Base-by-base conservation (phyloP, 2,329 filamentous ascomycete genomes). In the Nannizziopsis barbatae region DNA sequence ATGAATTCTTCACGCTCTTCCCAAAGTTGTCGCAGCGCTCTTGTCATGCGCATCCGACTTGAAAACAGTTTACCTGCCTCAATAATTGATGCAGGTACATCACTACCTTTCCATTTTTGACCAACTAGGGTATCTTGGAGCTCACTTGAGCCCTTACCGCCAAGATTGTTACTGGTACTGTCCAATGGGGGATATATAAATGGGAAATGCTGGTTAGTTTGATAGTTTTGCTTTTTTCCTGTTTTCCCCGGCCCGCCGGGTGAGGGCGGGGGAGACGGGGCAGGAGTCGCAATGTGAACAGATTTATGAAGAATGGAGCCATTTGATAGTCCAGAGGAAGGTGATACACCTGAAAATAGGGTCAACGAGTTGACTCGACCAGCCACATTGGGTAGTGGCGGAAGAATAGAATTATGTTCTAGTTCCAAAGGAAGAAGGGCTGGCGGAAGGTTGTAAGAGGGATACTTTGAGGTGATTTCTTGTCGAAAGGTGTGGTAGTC, bases 141-240 rank as follows among this genome's bases (percentile, higher is more conserved):
- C 37, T 85, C 84, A 5, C 88, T 85, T 15, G 76, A 78, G 10
- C 89, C 89, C 62, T 94, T 95, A 1, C 90, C 90, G 44, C 92
- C 90, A 33, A 90, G 81, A 57, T 83, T 85, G 61, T 94, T 95
- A 66, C 88, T 95, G 18, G 80, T 83, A 53, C 82, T 83, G 65
- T 95, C 90, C 14, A 95, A 71, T 1, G 92, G 92, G 1, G 92
- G 92, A 57, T 98, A 98, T 70, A 98, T 81, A 61, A 98, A 96
- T 0, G 92, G 92, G 55, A 98, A 96, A 62, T 95, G 92, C 59
- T 98, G 92, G 61, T 98, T 98, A 0, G 92, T 98, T 65, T 98
- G 92, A 60, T 98, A 98, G 57, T 96, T 98, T 61, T 98, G 92
- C 63, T 98, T 98, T 73, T 98, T 98, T 0, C 84, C 89, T 45